These are phyloP conservation scores for Symmetrospora coprosmae DNA, from an alignment of 768 basidiomycete species.

Conservation along the genomic window DNA sequence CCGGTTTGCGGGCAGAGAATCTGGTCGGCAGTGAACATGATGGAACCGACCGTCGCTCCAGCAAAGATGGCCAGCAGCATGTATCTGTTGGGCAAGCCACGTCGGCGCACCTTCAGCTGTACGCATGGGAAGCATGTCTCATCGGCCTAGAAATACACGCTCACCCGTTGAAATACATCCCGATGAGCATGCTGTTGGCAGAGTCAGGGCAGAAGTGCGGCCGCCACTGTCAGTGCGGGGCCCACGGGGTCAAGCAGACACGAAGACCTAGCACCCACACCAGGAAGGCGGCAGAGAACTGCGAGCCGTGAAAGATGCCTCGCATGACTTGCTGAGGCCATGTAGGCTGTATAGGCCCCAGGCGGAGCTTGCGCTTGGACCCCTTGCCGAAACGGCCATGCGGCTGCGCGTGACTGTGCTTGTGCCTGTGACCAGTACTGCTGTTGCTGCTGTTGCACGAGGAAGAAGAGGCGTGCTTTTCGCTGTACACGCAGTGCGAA, in stretches of 20 bases:
- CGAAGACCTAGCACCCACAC: slow-evolving; percentile 20
- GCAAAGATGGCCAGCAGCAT: slow-evolving; percentile 36
- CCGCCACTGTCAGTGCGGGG: not conserved
- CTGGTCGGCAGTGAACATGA: slow-evolving; percentile 10
- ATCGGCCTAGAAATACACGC: not conserved
- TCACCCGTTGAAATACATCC: slow-evolving; percentile 18
- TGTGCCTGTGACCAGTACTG: too few relatives aligned
- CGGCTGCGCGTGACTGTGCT: too few relatives aligned
- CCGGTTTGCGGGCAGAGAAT: too few relatives aligned
- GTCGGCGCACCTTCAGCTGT: not conserved
- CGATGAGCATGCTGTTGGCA: too few relatives aligned
- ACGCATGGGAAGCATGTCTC: slow-evolving; percentile 13
- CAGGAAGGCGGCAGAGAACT: slow-evolving; percentile 35
- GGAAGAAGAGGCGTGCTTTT: too few relatives aligned
- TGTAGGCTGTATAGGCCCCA: slow-evolving; percentile 1
- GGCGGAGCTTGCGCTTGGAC: too few relatives aligned
- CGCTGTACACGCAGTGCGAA: too few relatives aligned
- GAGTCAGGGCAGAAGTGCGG: too few relatives aligned
- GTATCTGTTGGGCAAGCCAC: slow-evolving; percentile 38
- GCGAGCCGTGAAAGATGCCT: slow-evolving; percentile 32
- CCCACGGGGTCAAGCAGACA: not conserved
- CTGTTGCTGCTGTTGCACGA: too few relatives aligned
- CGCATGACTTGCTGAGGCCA: slow-evolving; percentile 35
- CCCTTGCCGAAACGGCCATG: too few relatives aligned
- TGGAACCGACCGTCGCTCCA: slow-evolving; percentile 7